Percentiles rank a stretch among this genome's conserved stretches.
These are phyloP conservation scores for Pyracantha coccinea DNA, from an alignment of 331 rosid genomes.

Conservation along the genomic window DNA sequence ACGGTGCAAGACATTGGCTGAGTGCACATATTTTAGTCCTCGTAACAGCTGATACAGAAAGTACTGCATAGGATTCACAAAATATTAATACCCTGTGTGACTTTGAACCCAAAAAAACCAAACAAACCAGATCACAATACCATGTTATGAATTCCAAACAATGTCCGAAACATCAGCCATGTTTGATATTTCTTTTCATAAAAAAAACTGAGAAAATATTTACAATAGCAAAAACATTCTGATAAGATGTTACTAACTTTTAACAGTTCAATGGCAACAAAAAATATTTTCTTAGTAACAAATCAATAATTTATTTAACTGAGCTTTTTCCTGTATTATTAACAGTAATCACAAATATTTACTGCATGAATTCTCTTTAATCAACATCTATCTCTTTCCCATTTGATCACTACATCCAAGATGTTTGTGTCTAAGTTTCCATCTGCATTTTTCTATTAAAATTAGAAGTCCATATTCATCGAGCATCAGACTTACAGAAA, in stretches of 20 bases:
- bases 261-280: no score
- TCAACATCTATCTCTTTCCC: neutral
- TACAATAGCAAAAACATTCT: no score
- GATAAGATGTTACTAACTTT: no score
- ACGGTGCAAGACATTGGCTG: conserved; percentile 88
- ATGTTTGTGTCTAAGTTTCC: neutral
- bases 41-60: conserved; percentile 82
- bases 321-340: neutral
- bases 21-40: conserved; percentile 93
- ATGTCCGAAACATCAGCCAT: neutral
- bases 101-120: neutral
- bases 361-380: neutral
- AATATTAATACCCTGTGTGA: conserved; percentile 5
- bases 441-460: neutral
- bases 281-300: no score
- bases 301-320: neutral
- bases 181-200: neutral
- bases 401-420: neutral
- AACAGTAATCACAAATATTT: neutral
- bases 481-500: neutral
- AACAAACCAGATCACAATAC: no score
- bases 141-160: neutral
- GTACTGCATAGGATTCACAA: conserved; percentile 59
- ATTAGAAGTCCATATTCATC: neutral
- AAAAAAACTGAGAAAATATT: no score